Evolutionary conservation across 257 asterid genomes (phyloP).

Genomic region (Nicotiana sylvestris): DNA sequence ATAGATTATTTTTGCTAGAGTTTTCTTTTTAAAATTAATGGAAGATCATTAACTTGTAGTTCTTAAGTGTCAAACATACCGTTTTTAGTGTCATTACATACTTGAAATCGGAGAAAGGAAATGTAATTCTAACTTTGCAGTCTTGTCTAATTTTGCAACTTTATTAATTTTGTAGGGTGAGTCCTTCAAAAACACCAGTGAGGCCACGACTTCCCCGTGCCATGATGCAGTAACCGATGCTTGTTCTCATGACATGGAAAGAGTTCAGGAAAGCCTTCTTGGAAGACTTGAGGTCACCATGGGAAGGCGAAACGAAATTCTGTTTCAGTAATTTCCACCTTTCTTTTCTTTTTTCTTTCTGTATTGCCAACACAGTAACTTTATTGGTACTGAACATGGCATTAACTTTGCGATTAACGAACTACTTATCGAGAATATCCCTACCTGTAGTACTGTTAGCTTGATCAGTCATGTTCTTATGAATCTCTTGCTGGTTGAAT

Average conservation of each 20-base stretch:
- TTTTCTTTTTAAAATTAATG: background rate
- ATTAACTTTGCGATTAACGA: background rate
- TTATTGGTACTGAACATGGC: background rate
- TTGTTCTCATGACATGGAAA: background rate
- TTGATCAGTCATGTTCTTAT: background rate
- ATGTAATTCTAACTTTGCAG: background rate
- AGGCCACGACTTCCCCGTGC: conserved; percentile 70
- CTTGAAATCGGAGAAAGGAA: background rate
- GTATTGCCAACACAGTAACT: background rate
- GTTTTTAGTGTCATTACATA: background rate
- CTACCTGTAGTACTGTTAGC: background rate
- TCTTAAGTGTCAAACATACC: background rate
- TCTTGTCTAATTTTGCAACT: background rate
- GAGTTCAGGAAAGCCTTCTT: background rate
- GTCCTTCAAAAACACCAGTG: conserved; percentile 97
- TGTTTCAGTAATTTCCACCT: conserved; percentile 2
- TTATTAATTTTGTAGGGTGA: conserved; percentile 55
- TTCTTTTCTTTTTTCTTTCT: background rate
- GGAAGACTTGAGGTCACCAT: background rate
- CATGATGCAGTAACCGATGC: conserved; percentile 18
- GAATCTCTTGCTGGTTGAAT: background rate
- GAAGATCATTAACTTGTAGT: background rate
- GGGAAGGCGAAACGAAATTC: background rate
- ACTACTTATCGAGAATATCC: background rate
- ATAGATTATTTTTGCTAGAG: background rate